Evolutionary conservation across 306 rosid genomes (phyloP).

Genomic region (Morella rubra): DNA sequence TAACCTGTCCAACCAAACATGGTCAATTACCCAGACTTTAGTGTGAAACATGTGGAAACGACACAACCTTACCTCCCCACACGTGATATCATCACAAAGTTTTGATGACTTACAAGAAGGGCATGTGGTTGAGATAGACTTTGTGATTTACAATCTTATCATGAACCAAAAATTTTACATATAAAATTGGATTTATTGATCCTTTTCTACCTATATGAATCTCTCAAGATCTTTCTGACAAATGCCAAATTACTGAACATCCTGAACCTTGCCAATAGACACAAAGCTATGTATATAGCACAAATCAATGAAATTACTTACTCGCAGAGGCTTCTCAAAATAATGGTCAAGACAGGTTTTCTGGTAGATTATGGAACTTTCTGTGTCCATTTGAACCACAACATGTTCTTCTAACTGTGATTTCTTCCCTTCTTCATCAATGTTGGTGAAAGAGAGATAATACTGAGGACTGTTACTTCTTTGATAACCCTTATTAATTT

Average conservation of each 20-base stretch:
- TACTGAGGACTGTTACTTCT: slow-evolving; percentile 67
- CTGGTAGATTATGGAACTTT: slow-evolving; percentile 66
- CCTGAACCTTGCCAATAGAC: not conserved
- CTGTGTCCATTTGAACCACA: slow-evolving; percentile 95
- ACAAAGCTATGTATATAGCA: not conserved
- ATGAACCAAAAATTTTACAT: not conserved
- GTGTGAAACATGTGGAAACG: slow-evolving; percentile 15
- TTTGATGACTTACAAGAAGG: not conserved
- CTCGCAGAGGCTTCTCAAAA: slow-evolving; percentile 70
- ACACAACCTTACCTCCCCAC: not conserved
- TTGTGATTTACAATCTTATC: not conserved
- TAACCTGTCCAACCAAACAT: slow-evolving; percentile 49
- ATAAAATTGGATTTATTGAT: not conserved
- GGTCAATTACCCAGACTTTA: slow-evolving; percentile 8
- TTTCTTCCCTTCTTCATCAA: slow-evolving; percentile 40
- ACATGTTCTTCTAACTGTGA: slow-evolving; percentile 48
- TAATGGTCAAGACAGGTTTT: slow-evolving; percentile 81
- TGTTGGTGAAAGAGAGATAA: slow-evolving; percentile 54
- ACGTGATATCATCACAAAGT: not conserved
- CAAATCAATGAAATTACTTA: slow-evolving; percentile 36
- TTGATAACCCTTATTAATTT: slow-evolving; percentile 66
- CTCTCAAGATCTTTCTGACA: not conserved
- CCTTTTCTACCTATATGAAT: not conserved
- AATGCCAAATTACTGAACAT: not conserved
- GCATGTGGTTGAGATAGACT: not conserved